These are phyloP conservation scores for Xylariaceae sp. DNA, from an alignment of 2,329 filamentous ascomycete genomes.

Conservation along the genomic window DNA sequence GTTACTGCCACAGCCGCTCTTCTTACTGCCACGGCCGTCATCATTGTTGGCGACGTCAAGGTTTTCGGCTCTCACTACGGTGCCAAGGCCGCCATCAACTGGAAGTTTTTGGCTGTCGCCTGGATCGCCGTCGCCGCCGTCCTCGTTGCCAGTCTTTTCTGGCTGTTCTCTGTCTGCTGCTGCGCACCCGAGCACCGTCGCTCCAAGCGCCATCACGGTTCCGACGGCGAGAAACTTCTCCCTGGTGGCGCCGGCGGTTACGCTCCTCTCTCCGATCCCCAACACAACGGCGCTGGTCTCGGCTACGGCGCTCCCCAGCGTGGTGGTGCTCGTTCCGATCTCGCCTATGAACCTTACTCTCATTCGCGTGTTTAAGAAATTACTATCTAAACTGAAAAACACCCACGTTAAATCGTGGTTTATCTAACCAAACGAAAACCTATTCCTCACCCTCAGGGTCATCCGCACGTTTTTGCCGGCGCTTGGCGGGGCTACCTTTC, in stretches of 20 bases:
- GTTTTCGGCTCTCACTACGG: conserved; percentile 66
- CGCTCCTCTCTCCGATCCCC: conserved; percentile 41
- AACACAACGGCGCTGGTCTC: conserved; percentile 31
- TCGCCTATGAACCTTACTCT: conserved; percentile 62
- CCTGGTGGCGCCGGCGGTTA: conserved; percentile 36
- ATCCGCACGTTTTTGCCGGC: too few species aligned
- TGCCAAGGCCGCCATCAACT: conserved; percentile 64
- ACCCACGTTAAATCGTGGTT: conserved; percentile 2
- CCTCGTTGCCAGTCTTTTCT: conserved; percentile 76
- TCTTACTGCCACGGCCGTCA: conserved; percentile 67
- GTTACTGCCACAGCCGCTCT: conserved; percentile 64
- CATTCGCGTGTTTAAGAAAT: conserved; percentile 46
- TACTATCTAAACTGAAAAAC: neutral
- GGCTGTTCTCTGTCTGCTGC: conserved; percentile 89
- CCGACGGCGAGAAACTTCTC: conserved; percentile 50
- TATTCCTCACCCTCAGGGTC: too few species aligned
- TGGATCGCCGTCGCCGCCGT: conserved; percentile 81
- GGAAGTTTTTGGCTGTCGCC: conserved; percentile 63
- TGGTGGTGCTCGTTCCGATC: conserved; percentile 43
- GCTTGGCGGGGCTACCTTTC: conserved; percentile 23
- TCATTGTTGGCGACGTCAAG: conserved; percentile 67
- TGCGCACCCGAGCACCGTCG: conserved; percentile 60
- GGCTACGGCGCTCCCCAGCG: conserved; percentile 39
- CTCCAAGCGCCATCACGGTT: conserved; percentile 25
- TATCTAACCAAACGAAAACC: too few species aligned